Evolutionary conservation across 2,329 filamentous ascomycete genomes (phyloP).

Genomic region (Ophiosphaerella herpotricha): DNA sequence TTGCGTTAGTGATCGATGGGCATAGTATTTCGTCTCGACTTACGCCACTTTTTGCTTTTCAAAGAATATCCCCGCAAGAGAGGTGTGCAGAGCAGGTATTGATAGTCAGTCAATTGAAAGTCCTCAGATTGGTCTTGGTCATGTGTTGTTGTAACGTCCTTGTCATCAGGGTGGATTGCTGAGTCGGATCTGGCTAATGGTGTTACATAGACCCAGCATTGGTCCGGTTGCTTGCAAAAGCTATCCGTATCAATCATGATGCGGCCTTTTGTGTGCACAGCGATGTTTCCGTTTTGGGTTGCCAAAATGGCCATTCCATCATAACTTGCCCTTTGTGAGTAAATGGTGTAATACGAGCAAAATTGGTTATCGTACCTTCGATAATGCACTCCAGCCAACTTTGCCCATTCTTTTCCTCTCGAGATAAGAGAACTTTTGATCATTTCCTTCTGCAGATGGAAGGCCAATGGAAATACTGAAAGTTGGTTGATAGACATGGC

Average conservation of each 20-base stretch:
- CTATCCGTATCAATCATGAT: constrained; percentile 78
- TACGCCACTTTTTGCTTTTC: no score
- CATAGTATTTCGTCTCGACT: no score
- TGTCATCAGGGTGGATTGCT: no score
- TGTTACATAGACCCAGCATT: constrained; percentile 79
- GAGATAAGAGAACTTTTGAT: constrained; percentile 70
- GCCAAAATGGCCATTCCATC: constrained; percentile 43
- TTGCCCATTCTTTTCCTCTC: constrained; percentile 80
- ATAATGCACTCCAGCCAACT: constrained; percentile 77
- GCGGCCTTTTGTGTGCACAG: constrained; percentile 72
- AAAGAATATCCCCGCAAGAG: no score
- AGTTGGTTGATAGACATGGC: constrained; percentile 78
- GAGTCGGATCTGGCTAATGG: constrained; percentile 73
- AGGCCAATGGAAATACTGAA: constrained; percentile 74
- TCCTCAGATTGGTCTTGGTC: no score
- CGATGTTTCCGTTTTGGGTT: constrained; percentile 22
- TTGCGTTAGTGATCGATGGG: constrained; percentile 83
- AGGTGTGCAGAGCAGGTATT: no score
- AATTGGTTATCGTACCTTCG: constrained; percentile 72
- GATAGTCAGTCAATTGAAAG: no score
- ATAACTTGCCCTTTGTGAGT: no score
- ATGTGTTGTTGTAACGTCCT: no score
- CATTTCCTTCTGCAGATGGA: constrained; percentile 71
- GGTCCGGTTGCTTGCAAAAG: constrained; percentile 21
- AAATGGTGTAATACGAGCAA: no score